These are phyloP conservation scores for Claviceps spartinae DNA, from an alignment of 2,329 filamentous ascomycete genomes.

Conservation along the genomic window DNA sequence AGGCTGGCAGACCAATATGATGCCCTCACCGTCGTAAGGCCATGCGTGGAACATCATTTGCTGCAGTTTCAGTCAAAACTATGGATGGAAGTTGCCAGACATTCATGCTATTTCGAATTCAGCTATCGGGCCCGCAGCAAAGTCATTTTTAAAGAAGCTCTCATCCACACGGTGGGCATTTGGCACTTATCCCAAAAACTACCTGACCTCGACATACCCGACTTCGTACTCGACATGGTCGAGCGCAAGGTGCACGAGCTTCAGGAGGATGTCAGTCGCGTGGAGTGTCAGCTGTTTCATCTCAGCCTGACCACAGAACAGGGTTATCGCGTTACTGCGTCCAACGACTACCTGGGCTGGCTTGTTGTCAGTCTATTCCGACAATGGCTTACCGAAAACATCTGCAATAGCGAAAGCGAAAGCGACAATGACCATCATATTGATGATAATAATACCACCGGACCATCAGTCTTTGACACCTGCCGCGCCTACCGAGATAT, in stretches of 20 bases:
- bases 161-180: slow-evolving; percentile 88
- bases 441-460: slow-evolving; percentile 15
- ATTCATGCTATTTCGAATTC: slow-evolving; percentile 77
- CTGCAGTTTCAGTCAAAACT: slow-evolving; percentile 80
- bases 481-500: slow-evolving; percentile 69
- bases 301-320: slow-evolving; percentile 63
- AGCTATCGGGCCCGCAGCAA: slow-evolving; percentile 75
- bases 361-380: slow-evolving; percentile 75
- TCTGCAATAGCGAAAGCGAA: slow-evolving; percentile 22
- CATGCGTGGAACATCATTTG: slow-evolving; percentile 84
- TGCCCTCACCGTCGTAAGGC: slow-evolving; percentile 73
- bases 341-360: slow-evolving; percentile 78
- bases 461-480: slow-evolving; percentile 40
- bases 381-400: slow-evolving; percentile 88
- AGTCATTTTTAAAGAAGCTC: slow-evolving; percentile 72
- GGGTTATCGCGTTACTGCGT: slow-evolving; percentile 71
- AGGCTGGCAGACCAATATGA: slow-evolving; percentile 91
- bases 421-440: not conserved
- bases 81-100: slow-evolving; percentile 95
- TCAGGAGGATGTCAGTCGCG: slow-evolving; percentile 64
- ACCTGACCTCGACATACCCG: slow-evolving; percentile 59
- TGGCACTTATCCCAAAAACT: slow-evolving; percentile 76
- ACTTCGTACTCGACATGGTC: slow-evolving; percentile 71
- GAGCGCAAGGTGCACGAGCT: slow-evolving; percentile 92
- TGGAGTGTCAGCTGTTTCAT: slow-evolving; percentile 73